phyloP scores from a whole-genome alignment of 2,329 filamentous ascomycete genomes.

The Sporothrix pallida region DNA sequence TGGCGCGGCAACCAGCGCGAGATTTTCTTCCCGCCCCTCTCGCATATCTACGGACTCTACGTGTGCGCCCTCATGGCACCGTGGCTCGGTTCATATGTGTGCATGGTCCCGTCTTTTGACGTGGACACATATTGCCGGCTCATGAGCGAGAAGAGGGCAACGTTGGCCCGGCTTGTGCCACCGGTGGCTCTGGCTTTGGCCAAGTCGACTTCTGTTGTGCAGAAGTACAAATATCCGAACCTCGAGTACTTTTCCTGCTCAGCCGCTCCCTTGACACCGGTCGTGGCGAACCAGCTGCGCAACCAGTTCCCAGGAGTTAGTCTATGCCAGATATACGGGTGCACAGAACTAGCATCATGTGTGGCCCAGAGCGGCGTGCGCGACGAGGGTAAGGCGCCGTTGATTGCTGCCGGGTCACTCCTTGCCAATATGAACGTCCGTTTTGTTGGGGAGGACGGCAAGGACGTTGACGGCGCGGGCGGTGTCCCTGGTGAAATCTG shows the following conservation, averaged over 20 bases:
- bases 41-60: neutral
- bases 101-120: slow-evolving; percentile 14
- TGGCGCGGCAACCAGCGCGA: slow-evolving; percentile 44
- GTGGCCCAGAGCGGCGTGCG: neutral
- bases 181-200: neutral
- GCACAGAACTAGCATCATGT: slow-evolving; percentile 4
- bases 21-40: slow-evolving; percentile 51
- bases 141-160: neutral
- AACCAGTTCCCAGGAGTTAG: neutral
- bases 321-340: neutral
- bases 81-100: neutral
- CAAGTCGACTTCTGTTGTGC: neutral
- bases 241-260: slow-evolving; percentile 11
- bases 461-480: neutral
- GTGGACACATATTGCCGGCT: neutral
- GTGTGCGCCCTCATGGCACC: slow-evolving; percentile 7
- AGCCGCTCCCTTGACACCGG: neutral
- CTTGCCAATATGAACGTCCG: neutral
- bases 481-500: neutral
- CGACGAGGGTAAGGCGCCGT: neutral
- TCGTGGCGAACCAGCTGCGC: neutral
- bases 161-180: neutral
- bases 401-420: neutral
- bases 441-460: neutral
- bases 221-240: neutral